A percentile compares a stretch with the other conserved stretches of the same genome.
Evolutionary conservation across 306 rosid genomes (phyloP).

Genomic region (Cicer cuneatum): DNA sequence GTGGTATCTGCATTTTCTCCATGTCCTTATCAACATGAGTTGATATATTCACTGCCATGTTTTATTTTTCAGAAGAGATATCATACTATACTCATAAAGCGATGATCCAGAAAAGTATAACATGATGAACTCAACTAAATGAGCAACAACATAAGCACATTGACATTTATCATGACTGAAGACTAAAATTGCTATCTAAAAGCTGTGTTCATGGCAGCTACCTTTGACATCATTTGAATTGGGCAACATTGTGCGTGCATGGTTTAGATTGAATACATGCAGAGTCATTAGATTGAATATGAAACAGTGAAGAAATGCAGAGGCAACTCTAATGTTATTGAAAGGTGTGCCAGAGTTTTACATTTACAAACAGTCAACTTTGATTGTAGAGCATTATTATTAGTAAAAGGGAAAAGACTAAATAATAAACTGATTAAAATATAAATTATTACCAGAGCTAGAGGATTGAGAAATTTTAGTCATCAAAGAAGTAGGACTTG

Average conservation of each 20-base stretch:
- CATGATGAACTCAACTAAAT: slow-evolving; percentile 1
- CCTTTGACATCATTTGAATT: not conserved
- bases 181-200: slow-evolving; percentile 2
- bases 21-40: slow-evolving; percentile 61
- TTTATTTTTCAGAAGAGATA: slow-evolving; percentile 21
- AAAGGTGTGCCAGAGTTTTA: not conserved
- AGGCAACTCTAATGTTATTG: slow-evolving; percentile 27
- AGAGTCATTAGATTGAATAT: not conserved
- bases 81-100: slow-evolving; percentile 21
- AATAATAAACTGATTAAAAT: slow-evolving; percentile 36
- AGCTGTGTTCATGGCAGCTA: slow-evolving; percentile 4
- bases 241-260: not conserved
- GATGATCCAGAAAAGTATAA: slow-evolving; percentile 22
- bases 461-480: slow-evolving; percentile 60
- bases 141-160: not conserved
- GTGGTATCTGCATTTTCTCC: slow-evolving; percentile 65
- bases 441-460: slow-evolving; percentile 59
- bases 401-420: slow-evolving; percentile 38
- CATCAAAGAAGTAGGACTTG: slow-evolving; percentile 61
- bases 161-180: slow-evolving; percentile 1
- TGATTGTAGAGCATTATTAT: slow-evolving; percentile 22
- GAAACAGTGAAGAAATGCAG: slow-evolving; percentile 25
- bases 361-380: slow-evolving; percentile 19
- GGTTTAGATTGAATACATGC: slow-evolving; percentile 15
- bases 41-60: slow-evolving; percentile 60